Evolutionary conservation across 768 basidiomycete genomes (phyloP), one percentile per base, ranked within the genome.

Genomic region (Suillus occidentalis): DNA sequence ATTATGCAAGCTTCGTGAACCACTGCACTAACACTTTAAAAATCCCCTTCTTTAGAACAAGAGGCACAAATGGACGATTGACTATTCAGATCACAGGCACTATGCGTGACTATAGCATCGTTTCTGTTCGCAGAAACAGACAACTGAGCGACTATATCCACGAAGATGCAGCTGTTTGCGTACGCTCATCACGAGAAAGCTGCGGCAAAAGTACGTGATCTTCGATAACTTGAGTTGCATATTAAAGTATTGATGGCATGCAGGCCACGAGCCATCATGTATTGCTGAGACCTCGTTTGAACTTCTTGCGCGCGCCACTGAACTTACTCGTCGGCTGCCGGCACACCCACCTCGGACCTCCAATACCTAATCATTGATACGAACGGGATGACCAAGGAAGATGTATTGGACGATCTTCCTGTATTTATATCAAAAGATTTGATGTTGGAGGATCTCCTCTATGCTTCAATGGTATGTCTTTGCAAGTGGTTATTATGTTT

Each of bases 361-460:
- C 28, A 28, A 70, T 72, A 28, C 82, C 82, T 16, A 87, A 84
- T n/a, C n/a, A n/a, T n/a, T n/a, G n/a, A n/a, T 65, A 74, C 76
- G 37, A 91, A 92, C 69, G 89, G 89, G 49, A 92, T 91, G 69
- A 85, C 80, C 80, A 88, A 81, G 73, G 89, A 88, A 66, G 86
- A 86, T 67, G 74, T 81, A 5, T 74, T 97, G 50, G 86, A 89
- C 69, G 84, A 88, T 39, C 82, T 97, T 6, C 87, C 91, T 1
- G 72, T 95, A 60, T 93, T 95, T 56, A 83, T 99, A n/a, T 97
- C 99, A 72, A 96, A 99, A 72, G 95, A 96, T 0, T 78, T 95
- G 71, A 84, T 99, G 57, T 81, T 97, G 52, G 96, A 98, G 75
- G 97, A 99, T 78, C 78, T 99, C 59, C 75, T 98, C n/a, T 96